A percentile compares a stretch with the other conserved stretches of the same genome.
These are phyloP conservation scores for Tylopilus vinaceipallidus DNA, from an alignment of 768 basidiomycete species.

Conservation along the genomic window DNA sequence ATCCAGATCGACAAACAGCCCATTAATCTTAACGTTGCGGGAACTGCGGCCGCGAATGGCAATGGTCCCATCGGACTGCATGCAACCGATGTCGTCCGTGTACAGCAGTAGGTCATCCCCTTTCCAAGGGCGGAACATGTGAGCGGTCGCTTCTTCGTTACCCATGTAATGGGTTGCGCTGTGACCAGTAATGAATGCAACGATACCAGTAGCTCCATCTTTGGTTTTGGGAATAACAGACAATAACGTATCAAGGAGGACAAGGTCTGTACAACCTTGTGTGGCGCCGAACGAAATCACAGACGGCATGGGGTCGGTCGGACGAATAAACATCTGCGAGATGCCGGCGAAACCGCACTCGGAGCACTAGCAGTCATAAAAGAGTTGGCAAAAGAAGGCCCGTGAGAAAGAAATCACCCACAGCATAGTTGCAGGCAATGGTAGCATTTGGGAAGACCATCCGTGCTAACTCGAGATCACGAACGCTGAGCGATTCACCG, in stretches of 20 bases:
- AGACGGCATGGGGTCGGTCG: slow-evolving; percentile 25
- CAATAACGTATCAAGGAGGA: slow-evolving; percentile 25
- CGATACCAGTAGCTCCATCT: slow-evolving; percentile 27
- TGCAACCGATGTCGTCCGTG: slow-evolving; percentile 29
- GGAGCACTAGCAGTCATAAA: slow-evolving; percentile 22
- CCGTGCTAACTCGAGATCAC: slow-evolving; percentile 28
- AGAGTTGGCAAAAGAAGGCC: background rate
- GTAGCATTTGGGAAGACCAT: slow-evolving; percentile 24
- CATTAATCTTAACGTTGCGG: slow-evolving; percentile 31
- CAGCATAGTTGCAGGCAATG: slow-evolving; percentile 32
- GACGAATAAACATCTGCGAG: slow-evolving; percentile 30
- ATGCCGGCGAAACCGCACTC: slow-evolving; percentile 32
- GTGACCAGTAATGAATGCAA: slow-evolving; percentile 26
- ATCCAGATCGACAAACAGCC: slow-evolving; percentile 30
- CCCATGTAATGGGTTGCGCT: slow-evolving; percentile 29
- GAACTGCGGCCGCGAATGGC: slow-evolving; percentile 28
- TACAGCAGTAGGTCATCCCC: slow-evolving; percentile 25
- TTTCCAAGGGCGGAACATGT: slow-evolving; percentile 30
- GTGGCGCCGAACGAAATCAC: slow-evolving; percentile 28
- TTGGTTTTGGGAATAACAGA: slow-evolving; percentile 20
- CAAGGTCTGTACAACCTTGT: slow-evolving; percentile 28
- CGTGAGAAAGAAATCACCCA: slow-evolving; percentile 6
- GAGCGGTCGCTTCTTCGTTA: slow-evolving; percentile 25
- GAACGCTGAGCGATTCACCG: slow-evolving; percentile 26
- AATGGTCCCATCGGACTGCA: slow-evolving; percentile 29